Conservation (phyloP, 192 early-diverging fungal species). For the Dissophora ornata region DNA sequence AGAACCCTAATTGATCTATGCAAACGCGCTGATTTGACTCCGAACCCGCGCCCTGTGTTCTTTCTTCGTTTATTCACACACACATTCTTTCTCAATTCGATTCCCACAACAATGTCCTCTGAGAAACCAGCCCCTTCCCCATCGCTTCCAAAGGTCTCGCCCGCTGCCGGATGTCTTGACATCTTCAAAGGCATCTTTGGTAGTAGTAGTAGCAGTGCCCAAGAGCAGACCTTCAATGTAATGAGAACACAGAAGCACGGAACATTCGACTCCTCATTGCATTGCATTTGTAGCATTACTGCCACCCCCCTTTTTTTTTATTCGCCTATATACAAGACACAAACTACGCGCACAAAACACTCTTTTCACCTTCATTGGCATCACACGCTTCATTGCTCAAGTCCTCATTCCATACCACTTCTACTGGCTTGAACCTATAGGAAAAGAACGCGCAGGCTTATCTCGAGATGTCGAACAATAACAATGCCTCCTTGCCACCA, state of each 20-base stretch:
- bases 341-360: no score
- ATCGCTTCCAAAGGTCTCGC: not conserved
- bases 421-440: not conserved
- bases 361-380: no score
- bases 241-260: not conserved
- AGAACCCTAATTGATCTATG: not conserved
- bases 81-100: not conserved
- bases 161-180: conserved; percentile 27
- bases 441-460: conserved; percentile 25
- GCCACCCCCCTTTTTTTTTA: no score
- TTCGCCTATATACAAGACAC: no score
- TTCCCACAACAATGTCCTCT: conserved; percentile 11
- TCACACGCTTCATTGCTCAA: no score
- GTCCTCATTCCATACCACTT: no score
- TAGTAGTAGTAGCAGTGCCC: not conserved
- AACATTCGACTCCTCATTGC: no score
- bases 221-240: conserved; percentile 10
- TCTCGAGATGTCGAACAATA: not conserved
- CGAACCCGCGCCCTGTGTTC: not conserved
- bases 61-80: conserved; percentile 1
- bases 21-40: no score
- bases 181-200: conserved; percentile 39
- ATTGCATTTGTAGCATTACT: no score
- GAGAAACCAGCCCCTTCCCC: conserved; percentile 20
- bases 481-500: conserved; percentile 13